These are phyloP conservation scores for Penicillium glabrum DNA, from an alignment of 2,329 filamentous ascomycete genomes.

Conservation along the genomic window DNA sequence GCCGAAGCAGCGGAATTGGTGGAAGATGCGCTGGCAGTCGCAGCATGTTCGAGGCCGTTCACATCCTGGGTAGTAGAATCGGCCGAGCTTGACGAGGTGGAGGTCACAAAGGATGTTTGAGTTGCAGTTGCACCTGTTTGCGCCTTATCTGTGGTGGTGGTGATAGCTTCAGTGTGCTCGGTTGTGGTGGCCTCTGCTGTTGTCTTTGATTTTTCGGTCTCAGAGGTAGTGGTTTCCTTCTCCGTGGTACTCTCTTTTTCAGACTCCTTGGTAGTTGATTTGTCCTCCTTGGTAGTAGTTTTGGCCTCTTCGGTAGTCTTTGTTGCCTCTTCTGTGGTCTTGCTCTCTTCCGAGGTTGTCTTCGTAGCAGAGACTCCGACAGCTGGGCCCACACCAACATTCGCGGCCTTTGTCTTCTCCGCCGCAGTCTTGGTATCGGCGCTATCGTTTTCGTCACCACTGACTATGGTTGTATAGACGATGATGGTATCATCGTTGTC, in stretches of 20 bases:
- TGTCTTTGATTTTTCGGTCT: slow-evolving; percentile 7
- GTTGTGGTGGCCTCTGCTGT: slow-evolving; percentile 11
- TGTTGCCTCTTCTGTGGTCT: slow-evolving; percentile 12
- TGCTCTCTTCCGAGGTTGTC: slow-evolving; percentile 8
- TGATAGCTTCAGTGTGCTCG: slow-evolving; percentile 6
- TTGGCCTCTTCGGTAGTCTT: slow-evolving; percentile 12
- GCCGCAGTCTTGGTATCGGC: slow-evolving; percentile 14
- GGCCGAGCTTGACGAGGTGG: slow-evolving; percentile 8
- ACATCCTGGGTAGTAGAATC: slow-evolving; percentile 15
- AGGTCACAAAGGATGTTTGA: slow-evolving; percentile 19
- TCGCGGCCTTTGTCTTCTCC: background rate
- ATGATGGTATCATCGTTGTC: slow-evolving; percentile 37
- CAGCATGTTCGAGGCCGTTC: background rate
- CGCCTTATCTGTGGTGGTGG: background rate
- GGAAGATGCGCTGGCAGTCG: slow-evolving; percentile 12
- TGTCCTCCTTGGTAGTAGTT: slow-evolving; percentile 1
- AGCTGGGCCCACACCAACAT: slow-evolving; percentile 30
- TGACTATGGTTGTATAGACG: slow-evolving; percentile 50
- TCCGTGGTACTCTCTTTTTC: slow-evolving; percentile 1
- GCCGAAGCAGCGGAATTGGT: slow-evolving; percentile 24
- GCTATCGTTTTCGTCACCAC: slow-evolving; percentile 11
- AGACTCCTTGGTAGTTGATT: slow-evolving; percentile 13
- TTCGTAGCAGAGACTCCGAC: slow-evolving; percentile 15
- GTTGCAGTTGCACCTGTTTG: background rate
- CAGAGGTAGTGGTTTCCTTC: background rate